Evolutionary conservation across 441 rosid species (phyloP).

Genomic region (Pelargonium myrrhifolium): DNA sequence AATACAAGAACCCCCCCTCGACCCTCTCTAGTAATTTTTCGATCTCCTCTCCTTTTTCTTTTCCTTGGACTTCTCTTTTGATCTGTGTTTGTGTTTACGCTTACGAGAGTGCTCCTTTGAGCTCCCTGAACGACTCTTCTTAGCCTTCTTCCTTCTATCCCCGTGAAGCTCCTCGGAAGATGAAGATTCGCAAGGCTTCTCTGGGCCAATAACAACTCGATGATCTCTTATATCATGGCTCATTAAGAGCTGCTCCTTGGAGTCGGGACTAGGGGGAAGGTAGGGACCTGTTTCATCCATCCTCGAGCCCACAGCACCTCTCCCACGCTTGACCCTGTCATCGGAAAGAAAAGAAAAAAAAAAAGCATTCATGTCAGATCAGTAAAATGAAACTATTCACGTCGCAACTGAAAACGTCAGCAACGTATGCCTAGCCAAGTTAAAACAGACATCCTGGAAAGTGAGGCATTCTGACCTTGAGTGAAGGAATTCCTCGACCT

Average conservation of each 20-base stretch:
- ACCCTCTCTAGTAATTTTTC: not conserved
- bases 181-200: slow-evolving; percentile 36
- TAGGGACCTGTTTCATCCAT: slow-evolving; percentile 81
- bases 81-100: no score
- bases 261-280: slow-evolving; percentile 30
- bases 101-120: no score
- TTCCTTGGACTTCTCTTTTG: no score
- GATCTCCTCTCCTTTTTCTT: slow-evolving; percentile 9
- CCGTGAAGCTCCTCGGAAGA: slow-evolving; percentile 23
- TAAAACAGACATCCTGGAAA: not conserved
- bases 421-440: no score
- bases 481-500: slow-evolving; percentile 62
- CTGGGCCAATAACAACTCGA: slow-evolving; percentile 35
- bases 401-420: not conserved
- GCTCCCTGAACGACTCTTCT: slow-evolving; percentile 22
- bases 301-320: slow-evolving; percentile 80
- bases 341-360: not conserved
- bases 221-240: slow-evolving; percentile 24
- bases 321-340: slow-evolving; percentile 76
- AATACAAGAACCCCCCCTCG: no score
- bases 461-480: slow-evolving; percentile 42
- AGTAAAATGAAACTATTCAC: not conserved
- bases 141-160: slow-evolving; percentile 27
- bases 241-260: slow-evolving; percentile 20
- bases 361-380: slow-evolving; percentile 9